Evolutionary conservation across 768 basidiomycete genomes (phyloP), one percentile per base, ranked within the genome.

Genomic region (Gymnopilus junonius): DNA sequence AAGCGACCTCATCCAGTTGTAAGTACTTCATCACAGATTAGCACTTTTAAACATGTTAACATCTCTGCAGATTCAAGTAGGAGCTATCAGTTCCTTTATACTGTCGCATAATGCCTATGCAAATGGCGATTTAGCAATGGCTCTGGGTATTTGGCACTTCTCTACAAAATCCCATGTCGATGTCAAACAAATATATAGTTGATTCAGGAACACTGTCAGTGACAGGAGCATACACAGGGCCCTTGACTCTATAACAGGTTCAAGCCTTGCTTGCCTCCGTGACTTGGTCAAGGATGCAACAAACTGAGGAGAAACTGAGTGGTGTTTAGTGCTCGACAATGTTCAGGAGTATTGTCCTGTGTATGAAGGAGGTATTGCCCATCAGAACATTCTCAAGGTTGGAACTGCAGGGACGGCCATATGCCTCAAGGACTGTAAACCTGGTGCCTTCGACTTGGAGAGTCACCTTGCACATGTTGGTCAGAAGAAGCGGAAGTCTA

Each of bases 361-460:
- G 12, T 60, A 60, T 42, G 46, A 60, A 60, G 59, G 61, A 21
- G 55, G 40, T 12, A 62, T 65, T 42, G 59, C 58, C 21, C 40
- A 66, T n/a, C 12, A 65, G 57, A 59, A 8, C 45, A 21, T 70
- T 7, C 60, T 74, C 51, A 70, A 68, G 20, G 67, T 72, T 21
- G 73, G 72, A 1, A 64, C 68, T 4, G 68, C 74, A 2, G 71
- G 62, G 12, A 71, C 68, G 1, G 65, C 65, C 8, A 61, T 59
- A 31, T 63, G 67, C n/a, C 62, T 65, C 1, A 58, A 65, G 0
- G 65, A 65, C 34, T 68, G 34, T 46, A 59, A 62, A 34, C 63
- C 67, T 17, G 62, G 59, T 2, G 69, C 69, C 0, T 60, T 58
- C 46, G 56, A 58, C 11, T 46, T 45, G 3, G 8, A 45, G 27